Conservation (phyloP, 2,329 filamentous ascomycete species). For the Diaporthe caulivora region DNA sequence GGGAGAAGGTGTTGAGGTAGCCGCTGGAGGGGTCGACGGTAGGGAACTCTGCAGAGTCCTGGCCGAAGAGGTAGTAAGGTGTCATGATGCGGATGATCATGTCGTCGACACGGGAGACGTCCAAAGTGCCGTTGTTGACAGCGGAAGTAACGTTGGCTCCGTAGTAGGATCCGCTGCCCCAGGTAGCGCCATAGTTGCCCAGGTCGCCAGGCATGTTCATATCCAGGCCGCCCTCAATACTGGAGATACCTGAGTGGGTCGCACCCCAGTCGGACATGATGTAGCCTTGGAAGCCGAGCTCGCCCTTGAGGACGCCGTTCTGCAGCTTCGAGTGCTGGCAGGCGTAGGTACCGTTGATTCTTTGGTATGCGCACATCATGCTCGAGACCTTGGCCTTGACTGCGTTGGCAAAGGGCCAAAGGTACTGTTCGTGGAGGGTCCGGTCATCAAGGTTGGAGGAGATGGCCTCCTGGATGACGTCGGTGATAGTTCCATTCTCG, state of each 20-base stretch:
- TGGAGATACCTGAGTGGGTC: constrained; percentile 53
- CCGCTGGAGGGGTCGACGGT: constrained; percentile 57
- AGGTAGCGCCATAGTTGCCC: constrained; percentile 48
- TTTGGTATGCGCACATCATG: constrained; percentile 77
- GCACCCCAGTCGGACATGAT: constrained; percentile 77
- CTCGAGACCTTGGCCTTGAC: constrained; percentile 73
- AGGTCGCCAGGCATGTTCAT: constrained; percentile 61
- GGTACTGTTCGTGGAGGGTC: constrained; percentile 78
- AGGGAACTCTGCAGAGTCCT: constrained; percentile 59
- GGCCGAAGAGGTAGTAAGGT: constrained; percentile 62
- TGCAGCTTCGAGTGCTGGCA: constrained; percentile 82
- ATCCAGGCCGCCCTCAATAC: constrained; percentile 55
- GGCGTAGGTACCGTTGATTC: constrained; percentile 80
- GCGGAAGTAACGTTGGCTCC: constrained; percentile 59
- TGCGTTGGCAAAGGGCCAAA: constrained; percentile 81
- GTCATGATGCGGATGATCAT: constrained; percentile 67
- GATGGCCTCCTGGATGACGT: constrained; percentile 69
- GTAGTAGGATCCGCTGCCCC: constrained; percentile 55
- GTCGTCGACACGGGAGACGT: constrained; percentile 56
- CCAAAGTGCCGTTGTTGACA: constrained; percentile 61
- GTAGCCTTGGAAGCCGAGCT: constrained; percentile 83
- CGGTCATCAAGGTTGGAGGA: constrained; percentile 77
- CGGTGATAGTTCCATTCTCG: constrained; percentile 50
- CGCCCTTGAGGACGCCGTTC: constrained; percentile 79
- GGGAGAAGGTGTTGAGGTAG: constrained; percentile 63